phyloP scores from a whole-genome alignment of 495 filamentous ascomycete genomes.

The Hypoxylon fragiforme region DNA sequence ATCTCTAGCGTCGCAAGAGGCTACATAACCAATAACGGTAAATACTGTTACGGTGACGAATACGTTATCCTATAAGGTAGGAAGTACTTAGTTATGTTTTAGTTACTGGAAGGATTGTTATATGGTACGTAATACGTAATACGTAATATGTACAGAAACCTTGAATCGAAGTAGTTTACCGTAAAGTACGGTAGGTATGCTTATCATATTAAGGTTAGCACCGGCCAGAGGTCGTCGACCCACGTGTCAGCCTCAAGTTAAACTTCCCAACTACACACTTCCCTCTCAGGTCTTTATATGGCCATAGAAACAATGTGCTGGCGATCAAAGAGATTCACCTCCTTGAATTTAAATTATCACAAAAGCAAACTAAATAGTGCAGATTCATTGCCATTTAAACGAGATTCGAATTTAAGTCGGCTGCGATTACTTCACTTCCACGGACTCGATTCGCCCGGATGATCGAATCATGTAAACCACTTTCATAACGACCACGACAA shows the following conservation, averaged over 20 bases:
- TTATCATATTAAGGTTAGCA: too few species aligned
- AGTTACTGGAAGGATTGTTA: too few species aligned
- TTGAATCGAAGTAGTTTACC: too few species aligned
- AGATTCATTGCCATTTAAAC: not conserved
- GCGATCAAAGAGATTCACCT: conserved; percentile 8
- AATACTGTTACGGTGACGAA: too few species aligned
- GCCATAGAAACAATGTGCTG: conserved; percentile 26
- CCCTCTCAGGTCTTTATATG: conserved; percentile 9
- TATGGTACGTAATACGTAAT: too few species aligned
- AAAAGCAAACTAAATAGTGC: not conserved
- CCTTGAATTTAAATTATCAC: conserved; percentile 8
- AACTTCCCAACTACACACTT: conserved; percentile 27
- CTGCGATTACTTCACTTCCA: not conserved
- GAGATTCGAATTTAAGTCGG: not conserved
- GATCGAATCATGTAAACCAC: conserved; percentile 2
- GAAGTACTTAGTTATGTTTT: too few species aligned
- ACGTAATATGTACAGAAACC: too few species aligned
- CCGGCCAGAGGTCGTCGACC: conserved; percentile 19
- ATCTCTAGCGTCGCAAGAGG: too few species aligned
- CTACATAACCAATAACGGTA: too few species aligned
- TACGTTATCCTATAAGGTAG: too few species aligned
- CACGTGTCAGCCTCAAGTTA: conserved; percentile 35
- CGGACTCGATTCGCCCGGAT: conserved; percentile 20
- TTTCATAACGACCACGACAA: not conserved
- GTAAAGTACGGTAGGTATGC: too few species aligned